Conservation (phyloP, 805 yeast genomes). For the Zygosaccharomyces kombuchaensis region DNA sequence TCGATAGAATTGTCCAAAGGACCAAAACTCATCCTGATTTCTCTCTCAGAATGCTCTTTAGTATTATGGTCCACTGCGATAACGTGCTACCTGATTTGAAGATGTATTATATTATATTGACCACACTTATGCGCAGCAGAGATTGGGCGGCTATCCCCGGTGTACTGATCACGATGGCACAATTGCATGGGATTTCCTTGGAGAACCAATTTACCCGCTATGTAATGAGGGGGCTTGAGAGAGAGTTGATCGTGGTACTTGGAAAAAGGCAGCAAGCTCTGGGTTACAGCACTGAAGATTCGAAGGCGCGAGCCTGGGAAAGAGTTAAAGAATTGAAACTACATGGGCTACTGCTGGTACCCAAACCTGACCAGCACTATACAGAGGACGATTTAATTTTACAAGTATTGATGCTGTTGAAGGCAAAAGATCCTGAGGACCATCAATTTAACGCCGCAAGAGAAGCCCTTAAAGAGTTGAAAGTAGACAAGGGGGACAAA, state of each 20-base stretch:
- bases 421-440: constrained; percentile 16
- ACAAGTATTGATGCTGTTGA: constrained; percentile 15
- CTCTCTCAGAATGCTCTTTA: constrained; percentile 15
- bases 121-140: constrained; percentile 19
- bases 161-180: constrained; percentile 16
- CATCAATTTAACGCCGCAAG: constrained; percentile 13
- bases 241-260: constrained; percentile 16
- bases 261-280: constrained; percentile 2
- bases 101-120: constrained; percentile 18
- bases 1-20: constrained; percentile 7
- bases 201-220: constrained; percentile 10
- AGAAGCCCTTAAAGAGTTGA: constrained; percentile 15
- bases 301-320: constrained; percentile 4
- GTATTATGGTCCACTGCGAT: constrained; percentile 19
- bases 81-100: constrained; percentile 20
- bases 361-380: background rate
- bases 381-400: constrained; percentile 7
- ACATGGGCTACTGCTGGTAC: background rate
- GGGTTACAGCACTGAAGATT: constrained; percentile 1
- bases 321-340: constrained; percentile 7
- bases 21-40: constrained; percentile 15
- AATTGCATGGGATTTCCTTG: constrained; percentile 16
- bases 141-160: constrained; percentile 28
- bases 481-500: constrained; percentile 4
- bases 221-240: constrained; percentile 22